Base-by-base conservation (phyloP, 352 stramenopile species). In the Globisporangium cystogenes region DNA sequence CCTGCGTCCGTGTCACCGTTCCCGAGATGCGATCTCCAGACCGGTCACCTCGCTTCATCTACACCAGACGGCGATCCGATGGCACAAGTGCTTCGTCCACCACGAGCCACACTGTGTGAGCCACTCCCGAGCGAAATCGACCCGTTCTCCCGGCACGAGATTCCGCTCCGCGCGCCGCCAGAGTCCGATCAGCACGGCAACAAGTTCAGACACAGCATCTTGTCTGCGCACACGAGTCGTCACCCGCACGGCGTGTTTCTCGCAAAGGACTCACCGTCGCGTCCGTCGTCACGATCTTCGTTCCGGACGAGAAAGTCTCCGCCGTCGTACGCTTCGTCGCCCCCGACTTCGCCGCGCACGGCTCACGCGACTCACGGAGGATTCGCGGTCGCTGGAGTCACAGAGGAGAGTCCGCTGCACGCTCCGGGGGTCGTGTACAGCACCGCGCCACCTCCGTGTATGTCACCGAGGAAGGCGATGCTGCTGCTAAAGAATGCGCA, bases 401-500 rank as follows among this genome's bases (percentile, higher is more conserved):
- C 24, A 1, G 16, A 15, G 24, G 26, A 21, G 8, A 44, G 41
- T 1, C 64, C 14, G 59, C 59, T 39, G 10, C 40, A 53, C 14
- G 51, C 24, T 15, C 69, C 69, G 3, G 69, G 65, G 0, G 56
- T 69, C 0, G 60, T 68, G 15, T 76, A 46, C 39, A 68, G 57
- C 33, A 65, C 63, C 1, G 47, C 44, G 1, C 18, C 56, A 10
- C 35, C 48, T 1, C 44, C 47, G 11, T 50, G 48, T 1, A 37
- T 51, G 1, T 84, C 72, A 2, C 76, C 74, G 7, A 51, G 74
- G 4, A 84, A 77, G 51, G 51, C 52, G 12, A 55, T 77, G n/a
- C 48, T 49, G 42, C 36, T 69, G 1, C 58, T 79, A 26, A 73
- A 70, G 48, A 62, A 35, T 10, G 57, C 57, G 1, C 53, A 57